These are phyloP conservation scores for Thelonectria discophora DNA, from an alignment of 2,329 filamentous ascomycete genomes.

Conservation along the genomic window DNA sequence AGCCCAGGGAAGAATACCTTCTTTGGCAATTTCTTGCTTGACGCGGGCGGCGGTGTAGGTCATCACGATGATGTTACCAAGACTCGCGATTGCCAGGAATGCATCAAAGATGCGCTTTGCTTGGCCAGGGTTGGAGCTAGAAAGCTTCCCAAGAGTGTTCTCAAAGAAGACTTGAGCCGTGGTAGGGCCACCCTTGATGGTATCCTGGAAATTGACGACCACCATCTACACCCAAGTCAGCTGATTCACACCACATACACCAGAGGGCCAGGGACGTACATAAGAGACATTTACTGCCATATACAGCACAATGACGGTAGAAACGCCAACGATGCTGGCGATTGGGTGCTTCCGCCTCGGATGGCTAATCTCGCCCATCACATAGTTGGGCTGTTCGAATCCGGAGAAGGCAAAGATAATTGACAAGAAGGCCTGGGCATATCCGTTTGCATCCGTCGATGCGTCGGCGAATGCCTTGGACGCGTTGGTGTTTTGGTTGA, in stretches of 20 bases:
- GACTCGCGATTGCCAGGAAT: slow-evolving; percentile 61
- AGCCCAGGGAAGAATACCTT: slow-evolving; percentile 62
- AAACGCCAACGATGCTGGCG: slow-evolving; percentile 43
- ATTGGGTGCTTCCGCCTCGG: slow-evolving; percentile 47
- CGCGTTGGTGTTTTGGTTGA: slow-evolving; percentile 40
- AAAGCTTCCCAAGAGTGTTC: slow-evolving; percentile 44
- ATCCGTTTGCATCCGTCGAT: slow-evolving; percentile 43
- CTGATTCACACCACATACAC: too few relatives aligned
- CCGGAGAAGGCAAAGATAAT: slow-evolving; percentile 53
- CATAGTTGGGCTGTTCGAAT: slow-evolving; percentile 52
- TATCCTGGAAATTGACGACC: slow-evolving; percentile 41
- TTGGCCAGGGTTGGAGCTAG: slow-evolving; percentile 36
- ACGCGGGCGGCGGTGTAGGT: slow-evolving; percentile 65
- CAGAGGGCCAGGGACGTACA: slow-evolving; percentile 33
- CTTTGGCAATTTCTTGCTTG: slow-evolving; percentile 69
- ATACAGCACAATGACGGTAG: slow-evolving; percentile 46
- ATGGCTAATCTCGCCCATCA: slow-evolving; percentile 46
- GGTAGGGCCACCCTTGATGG: slow-evolving; percentile 27
- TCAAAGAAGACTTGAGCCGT: slow-evolving; percentile 50
- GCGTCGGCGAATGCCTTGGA: slow-evolving; percentile 39
- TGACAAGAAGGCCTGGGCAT: slow-evolving; percentile 52
- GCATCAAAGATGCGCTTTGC: slow-evolving; percentile 54
- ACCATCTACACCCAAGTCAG: slow-evolving; percentile 49
- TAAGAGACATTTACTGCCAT: slow-evolving; percentile 51
- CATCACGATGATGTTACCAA: slow-evolving; percentile 66